These are phyloP conservation scores for Euphorbia lathyris DNA, from an alignment of 345 rosid species.

Conservation along the genomic window DNA sequence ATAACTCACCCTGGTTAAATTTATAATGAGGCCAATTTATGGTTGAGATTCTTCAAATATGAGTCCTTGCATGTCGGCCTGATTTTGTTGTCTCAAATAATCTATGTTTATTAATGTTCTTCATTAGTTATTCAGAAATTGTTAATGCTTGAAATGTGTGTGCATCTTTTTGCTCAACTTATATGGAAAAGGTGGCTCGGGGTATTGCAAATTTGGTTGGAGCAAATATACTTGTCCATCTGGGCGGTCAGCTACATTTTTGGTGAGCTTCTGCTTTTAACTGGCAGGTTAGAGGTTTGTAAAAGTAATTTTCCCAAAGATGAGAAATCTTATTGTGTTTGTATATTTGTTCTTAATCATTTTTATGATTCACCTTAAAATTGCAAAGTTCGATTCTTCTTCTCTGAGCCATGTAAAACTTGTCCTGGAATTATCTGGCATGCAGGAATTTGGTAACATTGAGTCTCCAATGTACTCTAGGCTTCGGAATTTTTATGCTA, in stretches of 20 bases:
- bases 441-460: constrained; percentile 88
- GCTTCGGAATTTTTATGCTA: constrained; percentile 65
- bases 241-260: constrained; percentile 73
- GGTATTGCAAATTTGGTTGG: constrained; percentile 93
- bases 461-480: constrained; percentile 82
- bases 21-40: not conserved
- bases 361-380: not conserved
- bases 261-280: constrained; percentile 44
- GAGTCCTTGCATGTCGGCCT: not conserved
- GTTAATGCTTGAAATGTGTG: not conserved
- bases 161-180: constrained; percentile 1
- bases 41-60: constrained; percentile 2
- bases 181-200: constrained; percentile 70
- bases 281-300: constrained; percentile 10
- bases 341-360: not conserved
- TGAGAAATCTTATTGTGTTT: not conserved
- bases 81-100: not conserved
- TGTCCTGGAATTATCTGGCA: constrained; percentile 18
- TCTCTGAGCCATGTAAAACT: not conserved
- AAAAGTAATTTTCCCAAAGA: not conserved
- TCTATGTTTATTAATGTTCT: not conserved
- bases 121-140: not conserved
- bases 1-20: not conserved
- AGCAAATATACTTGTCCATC: constrained; percentile 70
- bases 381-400: not conserved